phyloP scores from a whole-genome alignment of 108 stramenopile species.

The Nitzschia sp. region DNA sequence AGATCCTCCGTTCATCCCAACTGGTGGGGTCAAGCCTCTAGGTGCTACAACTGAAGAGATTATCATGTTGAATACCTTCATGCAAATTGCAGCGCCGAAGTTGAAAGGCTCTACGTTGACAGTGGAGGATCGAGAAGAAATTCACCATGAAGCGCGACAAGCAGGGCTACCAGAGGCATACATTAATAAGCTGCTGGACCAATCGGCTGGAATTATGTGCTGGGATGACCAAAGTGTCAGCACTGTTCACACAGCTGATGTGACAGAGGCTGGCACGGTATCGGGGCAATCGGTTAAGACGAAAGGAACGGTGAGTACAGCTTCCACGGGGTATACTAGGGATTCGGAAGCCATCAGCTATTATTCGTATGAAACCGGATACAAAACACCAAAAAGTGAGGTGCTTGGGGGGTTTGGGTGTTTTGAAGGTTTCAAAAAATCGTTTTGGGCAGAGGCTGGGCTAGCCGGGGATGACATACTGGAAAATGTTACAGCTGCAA shows the following conservation, averaged over 20 bases:
- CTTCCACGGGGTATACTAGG: slow-evolving; percentile 14
- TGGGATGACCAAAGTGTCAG: slow-evolving; percentile 17
- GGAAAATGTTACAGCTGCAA: slow-evolving; percentile 20
- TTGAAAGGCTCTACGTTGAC: slow-evolving; percentile 17
- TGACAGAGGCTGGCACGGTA: background rate
- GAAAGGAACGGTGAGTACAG: slow-evolving; percentile 1
- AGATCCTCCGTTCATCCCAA: too few relatives aligned
- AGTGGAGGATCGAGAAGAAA: slow-evolving; percentile 21
- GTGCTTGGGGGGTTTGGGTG: background rate
- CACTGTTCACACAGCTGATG: background rate
- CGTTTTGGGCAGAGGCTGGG: slow-evolving; percentile 26
- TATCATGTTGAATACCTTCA: slow-evolving; percentile 28
- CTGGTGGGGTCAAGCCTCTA: slow-evolving; percentile 10
- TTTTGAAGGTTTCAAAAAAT: slow-evolving; percentile 14
- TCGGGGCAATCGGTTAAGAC: background rate
- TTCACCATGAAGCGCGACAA: slow-evolving; percentile 21
- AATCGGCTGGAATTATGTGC: slow-evolving; percentile 23
- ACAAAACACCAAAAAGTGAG: slow-evolving; percentile 8
- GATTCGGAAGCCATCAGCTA: slow-evolving; percentile 17
- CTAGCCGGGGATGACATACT: slow-evolving; percentile 20
- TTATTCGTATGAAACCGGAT: slow-evolving; percentile 8
- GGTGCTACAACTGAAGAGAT: slow-evolving; percentile 32
- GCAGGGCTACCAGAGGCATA: slow-evolving; percentile 25
- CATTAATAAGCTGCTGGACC: slow-evolving; percentile 30
- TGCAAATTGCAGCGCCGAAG: slow-evolving; percentile 21